A percentile compares a stretch with the other conserved stretches of the same genome.
These are phyloP conservation scores for Elsinoe arachidis DNA, from an alignment of 2,329 filamentous ascomycete genomes.

Conservation along the genomic window DNA sequence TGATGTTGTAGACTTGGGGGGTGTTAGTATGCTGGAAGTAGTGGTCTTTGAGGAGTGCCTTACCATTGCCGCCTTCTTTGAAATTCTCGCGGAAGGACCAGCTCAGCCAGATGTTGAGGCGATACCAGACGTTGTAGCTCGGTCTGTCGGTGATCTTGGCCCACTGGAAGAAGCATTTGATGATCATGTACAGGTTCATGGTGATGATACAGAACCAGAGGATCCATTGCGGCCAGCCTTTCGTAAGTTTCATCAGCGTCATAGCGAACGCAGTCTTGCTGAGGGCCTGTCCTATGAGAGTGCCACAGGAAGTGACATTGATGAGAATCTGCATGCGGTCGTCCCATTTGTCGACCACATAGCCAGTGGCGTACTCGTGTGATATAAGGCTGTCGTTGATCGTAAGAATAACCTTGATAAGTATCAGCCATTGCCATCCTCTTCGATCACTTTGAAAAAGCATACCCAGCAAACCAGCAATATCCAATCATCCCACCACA, in stretches of 20 bases:
- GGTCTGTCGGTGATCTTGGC: constrained; percentile 37
- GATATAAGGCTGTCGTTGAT: constrained; percentile 40
- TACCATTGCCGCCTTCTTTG: constrained; percentile 45
- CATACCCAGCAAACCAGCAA: constrained; percentile 31
- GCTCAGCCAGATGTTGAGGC: constrained; percentile 39
- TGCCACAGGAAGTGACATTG: constrained; percentile 35
- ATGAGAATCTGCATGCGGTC: constrained; percentile 48
- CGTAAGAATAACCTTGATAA: constrained; percentile 33
- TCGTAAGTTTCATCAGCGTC: constrained; percentile 36
- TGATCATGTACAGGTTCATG: constrained; percentile 43
- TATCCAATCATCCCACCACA: constrained; percentile 35
- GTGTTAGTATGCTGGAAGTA: constrained; percentile 12
- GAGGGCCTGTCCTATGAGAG: constrained; percentile 30
- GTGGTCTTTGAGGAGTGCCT: constrained; percentile 19
- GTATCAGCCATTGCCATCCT: constrained; percentile 9
- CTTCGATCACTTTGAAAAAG: not conserved
- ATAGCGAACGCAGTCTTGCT: constrained; percentile 34
- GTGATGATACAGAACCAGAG: constrained; percentile 43
- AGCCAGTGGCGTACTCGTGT: constrained; percentile 42
- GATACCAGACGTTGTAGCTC: constrained; percentile 40
- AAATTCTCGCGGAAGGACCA: constrained; percentile 34
- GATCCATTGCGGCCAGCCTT: constrained; percentile 24
- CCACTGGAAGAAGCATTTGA: constrained; percentile 44
- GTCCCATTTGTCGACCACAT: constrained; percentile 41
- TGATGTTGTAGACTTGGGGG: constrained; percentile 41